Conservation (phyloP, 2,329 filamentous ascomycete genomes). For the Ambrosiella beaveri region DNA sequence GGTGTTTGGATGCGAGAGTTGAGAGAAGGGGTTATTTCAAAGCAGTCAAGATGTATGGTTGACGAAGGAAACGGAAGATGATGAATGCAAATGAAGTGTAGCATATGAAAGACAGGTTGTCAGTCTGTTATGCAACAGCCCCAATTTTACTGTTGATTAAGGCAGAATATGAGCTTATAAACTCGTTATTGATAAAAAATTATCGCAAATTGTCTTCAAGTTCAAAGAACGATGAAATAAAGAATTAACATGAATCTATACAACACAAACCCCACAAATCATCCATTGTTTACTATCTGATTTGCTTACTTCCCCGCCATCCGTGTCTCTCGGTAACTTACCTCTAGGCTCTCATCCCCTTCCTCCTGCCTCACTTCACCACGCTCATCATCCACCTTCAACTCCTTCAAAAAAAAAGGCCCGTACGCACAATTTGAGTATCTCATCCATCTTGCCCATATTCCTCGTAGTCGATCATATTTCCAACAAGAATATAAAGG, state of each 20-base stretch:
- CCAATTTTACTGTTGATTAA: too few species aligned
- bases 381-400: neutral
- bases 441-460: neutral
- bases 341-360: neutral
- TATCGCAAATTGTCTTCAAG: too few species aligned
- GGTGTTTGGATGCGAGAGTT: neutral
- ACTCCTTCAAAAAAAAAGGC: neutral
- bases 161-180: too few species aligned
- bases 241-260: too few species aligned
- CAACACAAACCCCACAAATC: neutral
- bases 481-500: too few species aligned
- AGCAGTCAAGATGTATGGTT: neutral
- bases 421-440: too few species aligned
- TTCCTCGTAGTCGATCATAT: too few species aligned
- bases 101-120: too few species aligned
- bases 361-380: neutral
- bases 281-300: neutral
- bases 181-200: too few species aligned
- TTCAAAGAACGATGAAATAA: too few species aligned
- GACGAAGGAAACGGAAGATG: neutral
- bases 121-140: too few species aligned
- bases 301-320: neutral
- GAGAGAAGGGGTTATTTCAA: neutral
- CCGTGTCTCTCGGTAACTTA: neutral
- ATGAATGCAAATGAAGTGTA: too few species aligned